Base-by-base conservation (phyloP, 345 rosid species). In the Excoecaria agallocha region DNA sequence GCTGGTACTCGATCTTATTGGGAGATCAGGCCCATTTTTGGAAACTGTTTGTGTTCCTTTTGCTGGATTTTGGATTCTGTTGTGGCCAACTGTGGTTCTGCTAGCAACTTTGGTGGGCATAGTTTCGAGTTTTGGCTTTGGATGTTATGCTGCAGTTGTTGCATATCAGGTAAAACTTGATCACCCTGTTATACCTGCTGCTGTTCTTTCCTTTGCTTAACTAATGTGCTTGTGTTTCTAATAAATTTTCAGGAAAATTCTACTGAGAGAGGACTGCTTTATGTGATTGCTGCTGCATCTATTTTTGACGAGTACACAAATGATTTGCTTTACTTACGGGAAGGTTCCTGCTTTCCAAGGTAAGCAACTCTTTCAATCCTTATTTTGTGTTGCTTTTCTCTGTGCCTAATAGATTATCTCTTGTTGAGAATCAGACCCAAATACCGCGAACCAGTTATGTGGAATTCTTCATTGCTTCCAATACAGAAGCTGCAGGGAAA, bases 21-120 rank as follows among this genome's bases (percentile, higher is more conserved):
- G 82, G 60, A 61, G 78, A 46, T 77, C 50, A 12, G 78, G 82
- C 25, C 78, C 82, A 37, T 79, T 79, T 61, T n/a, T 74, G 68
- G 82, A 79, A 59, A 79, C 82, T 48, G 78, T 69, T 30, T 79
- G 82, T 55, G 75, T 79, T 73, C 82, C 82, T 49, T 74, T 78
- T 62, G 78, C 78, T 12, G 82, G 75, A 3, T 46, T 79, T 20
- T 74, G 30, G 71, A 74, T 79, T 49, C 62, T 74, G 20, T 38
- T 79, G 60, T 79, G 82, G 82, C 82, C 82, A 20, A 43, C 45
- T 12, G 70, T 69, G 65, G 78, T 78, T 66, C 39, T 78, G n/a
- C 49, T 74, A 12, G 77, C 71, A 45, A 57, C 41, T 45, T 9
- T 65, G 62, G 78, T 67, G 9, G 78, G 78, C 38, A 70, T 68